Percentiles rank a stretch among this genome's conserved stretches.
Evolutionary conservation across 768 basidiomycete species (phyloP).

Genomic region (Phaeolepiota aurea): DNA sequence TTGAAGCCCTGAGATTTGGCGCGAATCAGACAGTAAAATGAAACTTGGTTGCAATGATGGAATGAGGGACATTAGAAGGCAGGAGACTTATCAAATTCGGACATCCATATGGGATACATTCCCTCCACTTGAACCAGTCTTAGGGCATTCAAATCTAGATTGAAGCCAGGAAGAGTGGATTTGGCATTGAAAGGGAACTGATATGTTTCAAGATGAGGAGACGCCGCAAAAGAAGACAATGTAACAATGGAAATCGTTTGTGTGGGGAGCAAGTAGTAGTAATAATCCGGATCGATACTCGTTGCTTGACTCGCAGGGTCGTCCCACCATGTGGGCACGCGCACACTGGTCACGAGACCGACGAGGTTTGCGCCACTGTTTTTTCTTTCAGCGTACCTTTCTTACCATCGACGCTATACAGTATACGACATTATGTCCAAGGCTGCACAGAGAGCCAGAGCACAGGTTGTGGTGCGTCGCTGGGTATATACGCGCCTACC

Average conservation of each 20-base stretch:
- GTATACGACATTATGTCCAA: slow-evolving; percentile 52
- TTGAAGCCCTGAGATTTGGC: slow-evolving; percentile 63
- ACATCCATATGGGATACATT: slow-evolving; percentile 67
- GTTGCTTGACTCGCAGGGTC: no score
- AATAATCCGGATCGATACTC: no score
- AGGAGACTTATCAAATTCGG: slow-evolving; percentile 81
- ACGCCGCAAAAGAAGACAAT: slow-evolving; percentile 32
- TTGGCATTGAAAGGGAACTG: slow-evolving; percentile 30
- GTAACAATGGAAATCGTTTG: slow-evolving; percentile 31
- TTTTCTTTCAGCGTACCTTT: neutral
- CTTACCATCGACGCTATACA: neutral
- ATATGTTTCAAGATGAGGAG: slow-evolving; percentile 21
- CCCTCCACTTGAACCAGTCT: slow-evolving; percentile 74
- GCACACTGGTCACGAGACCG: no score
- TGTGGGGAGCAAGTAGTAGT: no score
- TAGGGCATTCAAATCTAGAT: slow-evolving; percentile 61
- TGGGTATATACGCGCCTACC: slow-evolving; percentile 2
- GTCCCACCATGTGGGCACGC: no score
- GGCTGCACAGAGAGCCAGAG: slow-evolving; percentile 48
- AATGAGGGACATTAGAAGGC: slow-evolving; percentile 1
- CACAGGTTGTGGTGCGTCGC: slow-evolving; percentile 67
- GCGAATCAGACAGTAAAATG: slow-evolving; percentile 59
- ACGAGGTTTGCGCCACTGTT: no score
- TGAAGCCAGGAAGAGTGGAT: slow-evolving; percentile 46
- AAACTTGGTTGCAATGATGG: slow-evolving; percentile 1